Conservation (phyloP, 331 rosid species). For the Quercus lobata region DNA sequence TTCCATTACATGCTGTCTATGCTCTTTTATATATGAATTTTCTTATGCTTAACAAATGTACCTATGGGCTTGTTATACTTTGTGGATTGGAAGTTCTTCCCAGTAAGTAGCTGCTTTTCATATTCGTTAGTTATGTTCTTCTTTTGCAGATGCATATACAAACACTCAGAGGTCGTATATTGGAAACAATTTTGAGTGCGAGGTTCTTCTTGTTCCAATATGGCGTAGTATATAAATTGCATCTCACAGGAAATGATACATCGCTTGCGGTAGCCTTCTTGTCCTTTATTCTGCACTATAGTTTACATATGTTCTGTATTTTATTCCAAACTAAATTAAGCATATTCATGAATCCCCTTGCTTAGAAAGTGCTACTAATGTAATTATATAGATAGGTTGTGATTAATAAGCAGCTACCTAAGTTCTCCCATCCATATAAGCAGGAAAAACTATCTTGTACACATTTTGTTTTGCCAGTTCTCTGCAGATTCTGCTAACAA, state of each 20-base stretch:
- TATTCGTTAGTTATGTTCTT: constrained; percentile 6
- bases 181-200: constrained; percentile 85
- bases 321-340: not conserved
- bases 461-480: not conserved
- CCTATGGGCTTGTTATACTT: not conserved
- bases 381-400: not conserved
- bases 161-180: constrained; percentile 81
- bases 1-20: not conserved
- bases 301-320: not conserved
- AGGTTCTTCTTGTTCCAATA: constrained; percentile 82
- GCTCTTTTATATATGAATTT: not conserved
- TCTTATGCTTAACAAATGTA: not conserved
- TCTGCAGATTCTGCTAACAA: not conserved
- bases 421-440: not conserved
- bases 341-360: not conserved
- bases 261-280: constrained; percentile 71
- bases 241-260: constrained; percentile 65
- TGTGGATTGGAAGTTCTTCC: not conserved
- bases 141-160: constrained; percentile 74
- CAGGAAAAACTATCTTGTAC: not conserved
- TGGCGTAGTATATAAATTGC: constrained; percentile 88
- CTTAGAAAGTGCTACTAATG: not conserved
- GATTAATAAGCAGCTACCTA: not conserved
- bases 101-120: not conserved
- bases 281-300: constrained; percentile 7